These are phyloP conservation scores for Boechera divaricarpa DNA, from an alignment of 345 rosid species.

Conservation along the genomic window DNA sequence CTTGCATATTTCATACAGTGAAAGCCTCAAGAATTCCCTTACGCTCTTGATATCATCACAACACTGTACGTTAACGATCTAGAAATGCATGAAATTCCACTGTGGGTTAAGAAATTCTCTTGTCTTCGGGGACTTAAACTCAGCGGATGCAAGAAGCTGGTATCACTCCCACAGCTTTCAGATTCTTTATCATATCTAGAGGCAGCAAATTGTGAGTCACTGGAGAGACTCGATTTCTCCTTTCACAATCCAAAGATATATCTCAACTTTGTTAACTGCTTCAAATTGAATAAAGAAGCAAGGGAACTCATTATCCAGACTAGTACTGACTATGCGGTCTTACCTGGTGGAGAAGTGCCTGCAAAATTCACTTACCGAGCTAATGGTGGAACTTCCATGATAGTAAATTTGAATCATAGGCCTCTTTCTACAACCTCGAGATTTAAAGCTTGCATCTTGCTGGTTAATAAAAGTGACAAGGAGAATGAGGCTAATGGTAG, in stretches of 20 bases:
- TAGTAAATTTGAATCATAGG: neutral
- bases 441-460: neutral
- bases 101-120: neutral
- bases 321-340: neutral
- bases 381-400: neutral
- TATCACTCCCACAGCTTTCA: slow-evolving; percentile 6
- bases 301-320: neutral
- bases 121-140: neutral
- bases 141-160: neutral
- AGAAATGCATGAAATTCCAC: slow-evolving; percentile 2
- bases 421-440: neutral
- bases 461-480: neutral
- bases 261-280: slow-evolving; percentile 15
- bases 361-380: neutral
- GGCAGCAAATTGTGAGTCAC: neutral
- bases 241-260: neutral
- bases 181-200: neutral
- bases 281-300: slow-evolving; percentile 7
- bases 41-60: slow-evolving; percentile 19
- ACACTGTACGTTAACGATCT: neutral
- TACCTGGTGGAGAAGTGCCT: slow-evolving; percentile 9
- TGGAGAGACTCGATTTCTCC: slow-evolving; percentile 5
- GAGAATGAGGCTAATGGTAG: neutral
- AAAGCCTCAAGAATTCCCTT: neutral
- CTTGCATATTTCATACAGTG: neutral